Conservation (phyloP, 1,284 basidiomycete species). For the Leccinum variabile region DNA sequence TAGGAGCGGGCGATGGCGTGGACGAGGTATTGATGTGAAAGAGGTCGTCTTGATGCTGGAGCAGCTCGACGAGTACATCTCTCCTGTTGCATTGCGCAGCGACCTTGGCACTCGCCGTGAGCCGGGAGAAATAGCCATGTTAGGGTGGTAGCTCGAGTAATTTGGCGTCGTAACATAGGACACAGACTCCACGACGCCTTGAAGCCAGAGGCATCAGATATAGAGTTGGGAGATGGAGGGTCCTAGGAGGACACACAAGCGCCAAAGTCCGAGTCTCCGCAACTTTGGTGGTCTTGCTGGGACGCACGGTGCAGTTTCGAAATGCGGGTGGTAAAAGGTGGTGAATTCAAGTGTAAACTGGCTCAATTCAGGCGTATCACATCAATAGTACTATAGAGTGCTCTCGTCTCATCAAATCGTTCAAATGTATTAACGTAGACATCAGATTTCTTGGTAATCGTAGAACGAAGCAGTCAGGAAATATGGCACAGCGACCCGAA, state of each 20-base stretch:
- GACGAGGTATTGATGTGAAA: constrained; percentile 37
- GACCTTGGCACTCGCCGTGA: constrained; percentile 52
- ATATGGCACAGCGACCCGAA: neutral
- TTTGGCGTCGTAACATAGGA: neutral
- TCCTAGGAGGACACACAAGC: constrained; percentile 41
- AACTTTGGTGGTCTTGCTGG: too few relatives aligned
- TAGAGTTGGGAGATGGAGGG: constrained; percentile 40
- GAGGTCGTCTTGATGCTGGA: constrained; percentile 62
- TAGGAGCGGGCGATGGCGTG: neutral
- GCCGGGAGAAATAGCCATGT: constrained; percentile 61
- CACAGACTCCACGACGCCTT: neutral
- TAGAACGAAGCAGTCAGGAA: too few relatives aligned
- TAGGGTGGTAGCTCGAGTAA: constrained; percentile 38
- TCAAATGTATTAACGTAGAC: too few relatives aligned
- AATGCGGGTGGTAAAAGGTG: too few relatives aligned
- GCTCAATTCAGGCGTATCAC: too few relatives aligned
- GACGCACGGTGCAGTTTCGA: too few relatives aligned
- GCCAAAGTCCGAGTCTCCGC: too few relatives aligned
- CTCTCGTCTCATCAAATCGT: too few relatives aligned
- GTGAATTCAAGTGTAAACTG: too few relatives aligned
- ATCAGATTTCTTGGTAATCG: too few relatives aligned
- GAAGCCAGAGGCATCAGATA: neutral
- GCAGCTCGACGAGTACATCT: constrained; percentile 59
- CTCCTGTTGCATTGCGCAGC: constrained; percentile 52
- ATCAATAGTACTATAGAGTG: too few relatives aligned